These are phyloP conservation scores for Fusarium oxysporum DNA, from an alignment of 2,329 filamentous ascomycete genomes.

Conservation along the genomic window DNA sequence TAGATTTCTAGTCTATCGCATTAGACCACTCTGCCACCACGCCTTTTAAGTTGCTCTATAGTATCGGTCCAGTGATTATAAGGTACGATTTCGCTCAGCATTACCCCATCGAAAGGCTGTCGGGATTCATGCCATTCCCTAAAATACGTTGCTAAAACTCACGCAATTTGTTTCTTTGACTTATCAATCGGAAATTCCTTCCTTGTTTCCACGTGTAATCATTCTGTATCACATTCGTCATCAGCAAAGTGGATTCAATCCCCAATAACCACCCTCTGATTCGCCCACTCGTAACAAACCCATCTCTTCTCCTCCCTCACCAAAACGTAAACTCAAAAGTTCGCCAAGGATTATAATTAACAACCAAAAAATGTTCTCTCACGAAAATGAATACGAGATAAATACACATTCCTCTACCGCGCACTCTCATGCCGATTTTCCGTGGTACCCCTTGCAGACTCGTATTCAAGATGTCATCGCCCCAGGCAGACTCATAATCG, in stretches of 20 bases:
- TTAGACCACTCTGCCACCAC: conserved; percentile 34
- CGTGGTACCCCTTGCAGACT: conserved; percentile 1
- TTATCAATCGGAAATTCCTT: background rate
- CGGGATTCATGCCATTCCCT: too few relatives aligned
- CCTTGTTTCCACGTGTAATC: background rate
- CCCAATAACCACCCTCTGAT: background rate
- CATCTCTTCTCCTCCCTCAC: background rate
- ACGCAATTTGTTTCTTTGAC: background rate
- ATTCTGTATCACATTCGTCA: background rate
- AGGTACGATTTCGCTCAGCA: too few relatives aligned
- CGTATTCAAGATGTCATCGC: background rate
- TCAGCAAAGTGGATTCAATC: background rate
- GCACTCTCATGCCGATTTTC: background rate
- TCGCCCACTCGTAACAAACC: background rate
- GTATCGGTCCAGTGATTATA: too few relatives aligned
- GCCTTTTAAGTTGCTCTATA: too few relatives aligned
- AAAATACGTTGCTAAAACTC: background rate
- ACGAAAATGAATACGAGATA: background rate
- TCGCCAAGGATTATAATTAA: background rate
- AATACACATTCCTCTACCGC: background rate
- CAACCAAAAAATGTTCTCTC: background rate
- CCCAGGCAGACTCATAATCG: conserved; percentile 62
- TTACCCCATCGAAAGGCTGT: too few relatives aligned
- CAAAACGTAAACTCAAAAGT: background rate
- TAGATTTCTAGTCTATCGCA: conserved; percentile 36